Evolutionary conservation across 1,284 basidiomycete genomes (phyloP).

Genomic region (Chiua sp.): DNA sequence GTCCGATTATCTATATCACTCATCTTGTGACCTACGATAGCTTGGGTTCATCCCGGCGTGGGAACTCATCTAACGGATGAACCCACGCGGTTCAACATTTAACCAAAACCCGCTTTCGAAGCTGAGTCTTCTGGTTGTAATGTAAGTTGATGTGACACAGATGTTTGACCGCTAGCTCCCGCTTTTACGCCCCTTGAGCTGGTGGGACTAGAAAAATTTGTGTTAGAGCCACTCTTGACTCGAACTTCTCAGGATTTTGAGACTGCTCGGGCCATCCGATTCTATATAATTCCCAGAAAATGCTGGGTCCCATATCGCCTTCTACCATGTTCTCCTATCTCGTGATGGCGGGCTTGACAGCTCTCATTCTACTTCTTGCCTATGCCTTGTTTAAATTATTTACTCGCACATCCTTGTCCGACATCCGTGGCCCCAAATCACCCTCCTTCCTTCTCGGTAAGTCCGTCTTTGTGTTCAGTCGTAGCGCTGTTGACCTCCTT

Average conservation of each 20-base stretch:
- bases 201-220: no score
- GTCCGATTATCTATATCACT: conserved; percentile 15
- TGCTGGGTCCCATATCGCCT: neutral
- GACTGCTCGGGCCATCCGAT: neutral
- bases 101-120: no score
- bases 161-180: no score
- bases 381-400: conserved; percentile 19
- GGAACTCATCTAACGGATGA: no score
- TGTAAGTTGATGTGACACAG: no score
- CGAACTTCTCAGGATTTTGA: neutral
- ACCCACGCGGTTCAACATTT: no score
- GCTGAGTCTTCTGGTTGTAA: no score
- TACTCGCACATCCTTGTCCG: conserved; percentile 25
- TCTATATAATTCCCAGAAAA: conserved; percentile 13
- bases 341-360: conserved; percentile 6
- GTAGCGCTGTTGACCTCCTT: neutral
- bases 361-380: conserved; percentile 14
- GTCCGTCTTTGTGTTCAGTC: neutral
- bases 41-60: no score
- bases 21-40: neutral
- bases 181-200: no score
- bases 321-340: conserved; percentile 16
- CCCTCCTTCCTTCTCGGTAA: conserved; percentile 39
- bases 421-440: conserved; percentile 38
- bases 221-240: no score